These are phyloP conservation scores for Stereum hirsutum DNA, from an alignment of 1,284 basidiomycete genomes.

Conservation along the genomic window DNA sequence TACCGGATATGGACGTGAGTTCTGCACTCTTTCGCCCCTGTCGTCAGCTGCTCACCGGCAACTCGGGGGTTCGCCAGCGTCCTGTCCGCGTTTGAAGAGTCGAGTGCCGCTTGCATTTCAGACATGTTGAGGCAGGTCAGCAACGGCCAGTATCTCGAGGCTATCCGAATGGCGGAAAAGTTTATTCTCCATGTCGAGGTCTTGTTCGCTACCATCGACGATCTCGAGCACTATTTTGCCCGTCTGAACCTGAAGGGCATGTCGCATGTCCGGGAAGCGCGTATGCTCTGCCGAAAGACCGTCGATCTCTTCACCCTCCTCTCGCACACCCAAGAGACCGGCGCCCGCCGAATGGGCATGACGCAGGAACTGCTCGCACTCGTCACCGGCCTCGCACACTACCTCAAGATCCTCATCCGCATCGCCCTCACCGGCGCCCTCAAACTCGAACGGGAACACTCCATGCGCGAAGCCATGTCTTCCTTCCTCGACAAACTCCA, in stretches of 20 bases:
- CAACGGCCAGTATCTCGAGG: slow-evolving; percentile 92
- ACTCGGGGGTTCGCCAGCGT: slow-evolving; percentile 43
- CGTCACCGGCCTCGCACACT: slow-evolving; percentile 96
- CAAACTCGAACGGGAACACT: slow-evolving; percentile 89
- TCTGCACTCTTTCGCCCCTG: not conserved
- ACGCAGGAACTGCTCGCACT: slow-evolving; percentile 96
- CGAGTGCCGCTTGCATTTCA: slow-evolving; percentile 97
- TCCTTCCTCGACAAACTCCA: slow-evolving; percentile 91
- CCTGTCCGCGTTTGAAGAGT: slow-evolving; percentile 96
- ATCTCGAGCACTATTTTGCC: slow-evolving; percentile 88
- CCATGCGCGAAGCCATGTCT: slow-evolving; percentile 74
- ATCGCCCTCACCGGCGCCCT: slow-evolving; percentile 95
- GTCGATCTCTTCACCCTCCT: slow-evolving; percentile 97
- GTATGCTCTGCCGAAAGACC: slow-evolving; percentile 97
- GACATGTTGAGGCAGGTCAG: slow-evolving; percentile 98
- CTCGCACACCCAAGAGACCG: slow-evolving; percentile 93
- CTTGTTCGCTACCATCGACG: slow-evolving; percentile 94
- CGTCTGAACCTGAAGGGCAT: slow-evolving; percentile 82
- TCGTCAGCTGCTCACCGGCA: not conserved
- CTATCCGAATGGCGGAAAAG: slow-evolving; percentile 96
- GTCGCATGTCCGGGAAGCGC: slow-evolving; percentile 96
- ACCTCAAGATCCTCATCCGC: slow-evolving; percentile 98
- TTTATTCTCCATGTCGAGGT: slow-evolving; percentile 99
- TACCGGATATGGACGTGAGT: slow-evolving; percentile 95
- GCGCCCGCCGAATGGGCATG: slow-evolving; percentile 86